Evolutionary conservation across 2,329 filamentous ascomycete genomes (phyloP).

Genomic region (Chaetomiaceae sp.): DNA sequence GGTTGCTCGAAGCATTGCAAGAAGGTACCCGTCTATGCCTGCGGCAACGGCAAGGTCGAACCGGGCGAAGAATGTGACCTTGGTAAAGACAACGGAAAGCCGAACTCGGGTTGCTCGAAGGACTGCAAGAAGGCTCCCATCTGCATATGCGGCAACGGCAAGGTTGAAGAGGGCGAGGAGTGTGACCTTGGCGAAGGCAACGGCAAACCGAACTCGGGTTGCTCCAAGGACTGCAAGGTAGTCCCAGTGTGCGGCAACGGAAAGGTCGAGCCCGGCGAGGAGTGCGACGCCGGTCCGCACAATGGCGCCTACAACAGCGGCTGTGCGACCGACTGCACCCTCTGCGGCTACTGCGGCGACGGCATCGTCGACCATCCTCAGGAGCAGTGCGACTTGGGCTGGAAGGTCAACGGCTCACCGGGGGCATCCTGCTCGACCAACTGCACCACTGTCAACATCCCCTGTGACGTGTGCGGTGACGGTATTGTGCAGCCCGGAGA

Average conservation of each 20-base stretch:
- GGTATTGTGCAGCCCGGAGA: constrained; percentile 19
- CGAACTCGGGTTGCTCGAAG: constrained; percentile 3
- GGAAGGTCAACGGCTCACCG: constrained; percentile 19
- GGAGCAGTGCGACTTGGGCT: constrained; percentile 20
- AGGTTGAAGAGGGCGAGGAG: neutral
- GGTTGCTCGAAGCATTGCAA: constrained; percentile 11
- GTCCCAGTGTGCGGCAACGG: constrained; percentile 9
- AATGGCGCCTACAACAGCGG: constrained; percentile 20
- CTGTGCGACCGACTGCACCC: constrained; percentile 14
- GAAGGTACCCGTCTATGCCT: neutral
- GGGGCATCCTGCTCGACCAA: constrained; percentile 14
- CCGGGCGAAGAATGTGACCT: constrained; percentile 11
- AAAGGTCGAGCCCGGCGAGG: neutral
- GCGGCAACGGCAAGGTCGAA: constrained; percentile 8
- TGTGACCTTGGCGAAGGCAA: neutral
- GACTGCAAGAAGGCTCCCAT: constrained; percentile 3
- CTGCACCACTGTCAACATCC: constrained; percentile 10
- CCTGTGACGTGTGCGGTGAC: constrained; percentile 15
- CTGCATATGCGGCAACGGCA: neutral
- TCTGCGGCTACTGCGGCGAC: constrained; percentile 22
- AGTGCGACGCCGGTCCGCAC: constrained; percentile 9
- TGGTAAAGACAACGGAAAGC: constrained; percentile 9
- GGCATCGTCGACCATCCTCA: constrained; percentile 9
- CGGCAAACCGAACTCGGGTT: constrained; percentile 4
- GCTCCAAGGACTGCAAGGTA: constrained; percentile 7